Percentiles rank a stretch among this genome's conserved stretches.
Conservation (phyloP, 2,329 filamentous ascomycete species). For the Clonostachys rhizophaga region DNA sequence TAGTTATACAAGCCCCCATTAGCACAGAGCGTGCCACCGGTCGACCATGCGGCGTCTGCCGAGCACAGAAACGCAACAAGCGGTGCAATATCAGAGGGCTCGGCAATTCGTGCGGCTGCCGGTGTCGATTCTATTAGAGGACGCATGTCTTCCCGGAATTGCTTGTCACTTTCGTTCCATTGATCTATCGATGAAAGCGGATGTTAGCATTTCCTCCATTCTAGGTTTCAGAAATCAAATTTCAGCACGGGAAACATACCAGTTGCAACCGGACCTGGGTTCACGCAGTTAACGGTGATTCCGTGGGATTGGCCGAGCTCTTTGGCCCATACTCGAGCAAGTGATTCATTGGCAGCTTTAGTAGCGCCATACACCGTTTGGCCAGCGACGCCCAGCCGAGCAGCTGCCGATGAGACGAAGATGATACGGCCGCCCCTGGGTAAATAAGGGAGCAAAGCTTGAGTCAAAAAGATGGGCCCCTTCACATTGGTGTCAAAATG, state of each 20-base stretch:
- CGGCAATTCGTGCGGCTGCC: slow-evolving; percentile 17
- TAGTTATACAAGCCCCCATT: slow-evolving; percentile 17
- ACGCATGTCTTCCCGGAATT: slow-evolving; percentile 21
- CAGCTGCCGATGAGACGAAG: slow-evolving; percentile 12
- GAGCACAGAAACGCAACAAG: slow-evolving; percentile 21
- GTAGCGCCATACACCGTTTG: slow-evolving; percentile 24
- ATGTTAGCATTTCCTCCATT: background rate
- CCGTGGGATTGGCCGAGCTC: slow-evolving; percentile 24
- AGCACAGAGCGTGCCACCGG: slow-evolving; percentile 17
- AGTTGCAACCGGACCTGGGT: slow-evolving; percentile 25
- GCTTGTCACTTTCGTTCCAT: slow-evolving; percentile 15
- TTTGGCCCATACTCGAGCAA: slow-evolving; percentile 19
- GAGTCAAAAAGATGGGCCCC: slow-evolving; percentile 14
- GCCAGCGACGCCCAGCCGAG: slow-evolving; percentile 6
- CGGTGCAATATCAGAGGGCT: slow-evolving; percentile 20
- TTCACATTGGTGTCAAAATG: slow-evolving; percentile 12
- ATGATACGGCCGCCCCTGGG: slow-evolving; percentile 18
- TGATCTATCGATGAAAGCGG: slow-evolving; percentile 7
- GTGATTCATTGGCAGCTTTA: slow-evolving; percentile 22
- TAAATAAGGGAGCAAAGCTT: slow-evolving; percentile 17
- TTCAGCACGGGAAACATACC: slow-evolving; percentile 18
- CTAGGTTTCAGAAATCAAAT: background rate
- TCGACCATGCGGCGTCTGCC: slow-evolving; percentile 19
- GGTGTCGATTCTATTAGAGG: slow-evolving; percentile 21
- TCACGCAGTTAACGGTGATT: slow-evolving; percentile 21